phyloP scores from a whole-genome alignment of 805 yeast species.

The Diddensiella caesifluorescens region DNA sequence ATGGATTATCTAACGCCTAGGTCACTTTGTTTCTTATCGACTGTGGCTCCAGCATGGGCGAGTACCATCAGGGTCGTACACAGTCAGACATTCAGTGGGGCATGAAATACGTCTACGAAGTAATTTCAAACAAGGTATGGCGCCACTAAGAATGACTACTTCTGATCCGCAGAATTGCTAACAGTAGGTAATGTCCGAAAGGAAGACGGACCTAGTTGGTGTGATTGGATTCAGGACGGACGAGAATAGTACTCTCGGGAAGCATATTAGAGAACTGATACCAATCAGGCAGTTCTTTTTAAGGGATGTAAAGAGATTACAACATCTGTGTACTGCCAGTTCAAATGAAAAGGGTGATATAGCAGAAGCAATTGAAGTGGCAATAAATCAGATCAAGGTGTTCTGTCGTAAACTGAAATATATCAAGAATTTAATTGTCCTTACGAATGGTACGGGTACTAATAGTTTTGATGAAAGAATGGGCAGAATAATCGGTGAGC shows the following conservation, averaged over 20 bases:
- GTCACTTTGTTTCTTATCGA: conserved; percentile 48
- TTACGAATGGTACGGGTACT: conserved; percentile 28
- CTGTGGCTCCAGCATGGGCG: conserved; percentile 35
- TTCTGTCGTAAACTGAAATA: conserved; percentile 30
- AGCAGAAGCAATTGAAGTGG: conserved; percentile 30
- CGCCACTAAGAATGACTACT: neutral
- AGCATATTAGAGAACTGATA: conserved; percentile 1
- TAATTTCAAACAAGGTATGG: conserved; percentile 31
- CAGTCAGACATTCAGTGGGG: conserved; percentile 21
- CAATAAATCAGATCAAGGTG: conserved; percentile 32
- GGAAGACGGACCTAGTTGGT: conserved; percentile 29
- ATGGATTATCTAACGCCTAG: too few species aligned
- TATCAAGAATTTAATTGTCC: conserved; percentile 35
- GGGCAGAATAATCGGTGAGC: conserved; percentile 7
- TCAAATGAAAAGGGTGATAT: conserved; percentile 10
- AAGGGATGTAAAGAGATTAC: conserved; percentile 8
- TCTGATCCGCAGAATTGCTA: conserved; percentile 1
- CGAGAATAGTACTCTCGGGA: conserved; percentile 9
- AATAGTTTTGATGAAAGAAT: conserved; percentile 8
- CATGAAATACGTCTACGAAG: conserved; percentile 39
- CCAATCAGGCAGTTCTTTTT: conserved; percentile 12
- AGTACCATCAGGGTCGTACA: conserved; percentile 11
- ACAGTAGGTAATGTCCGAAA: conserved; percentile 21
- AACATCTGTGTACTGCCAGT: conserved; percentile 10
- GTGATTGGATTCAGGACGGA: conserved; percentile 24